These are phyloP conservation scores for Pyricularia grisea DNA, from an alignment of 2,329 filamentous ascomycete species.

Conservation along the genomic window DNA sequence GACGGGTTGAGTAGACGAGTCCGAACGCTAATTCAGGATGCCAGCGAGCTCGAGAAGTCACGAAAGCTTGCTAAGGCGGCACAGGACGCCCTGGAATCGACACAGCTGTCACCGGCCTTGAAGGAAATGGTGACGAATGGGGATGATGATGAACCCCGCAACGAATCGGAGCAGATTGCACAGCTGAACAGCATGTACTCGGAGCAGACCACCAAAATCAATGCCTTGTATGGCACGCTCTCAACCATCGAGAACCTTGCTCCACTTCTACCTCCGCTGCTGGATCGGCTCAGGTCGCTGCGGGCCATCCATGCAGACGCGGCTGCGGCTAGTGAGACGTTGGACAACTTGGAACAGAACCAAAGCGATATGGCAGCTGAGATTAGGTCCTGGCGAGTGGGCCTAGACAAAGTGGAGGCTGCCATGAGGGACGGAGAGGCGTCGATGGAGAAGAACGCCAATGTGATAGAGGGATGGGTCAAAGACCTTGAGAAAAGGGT, in stretches of 20 bases:
- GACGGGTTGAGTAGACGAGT: slow-evolving; percentile 64
- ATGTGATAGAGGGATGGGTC: slow-evolving; percentile 82
- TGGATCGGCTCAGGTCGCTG: slow-evolving; percentile 78
- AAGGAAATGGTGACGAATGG: background rate
- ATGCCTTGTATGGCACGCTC: slow-evolving; percentile 80
- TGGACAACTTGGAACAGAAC: slow-evolving; percentile 67
- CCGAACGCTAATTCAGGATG: slow-evolving; percentile 60
- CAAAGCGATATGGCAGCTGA: slow-evolving; percentile 78
- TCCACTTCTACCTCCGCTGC: slow-evolving; percentile 73
- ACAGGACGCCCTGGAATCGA: slow-evolving; percentile 46
- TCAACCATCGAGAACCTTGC: slow-evolving; percentile 81
- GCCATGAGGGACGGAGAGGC: slow-evolving; percentile 62
- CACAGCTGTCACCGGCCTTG: slow-evolving; percentile 25
- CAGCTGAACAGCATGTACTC: slow-evolving; percentile 33
- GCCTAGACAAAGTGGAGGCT: slow-evolving; percentile 67
- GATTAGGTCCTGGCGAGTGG: slow-evolving; percentile 77
- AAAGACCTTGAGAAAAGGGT: slow-evolving; percentile 76
- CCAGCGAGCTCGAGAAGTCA: slow-evolving; percentile 60
- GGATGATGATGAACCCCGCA: background rate
- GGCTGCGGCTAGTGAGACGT: slow-evolving; percentile 66
- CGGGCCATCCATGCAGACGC: slow-evolving; percentile 80
- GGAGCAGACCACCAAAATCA: slow-evolving; percentile 74
- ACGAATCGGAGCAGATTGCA: slow-evolving; percentile 22
- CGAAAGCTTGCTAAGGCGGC: slow-evolving; percentile 52
- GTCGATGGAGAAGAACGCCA: slow-evolving; percentile 69